Evolutionary conservation across 2,329 filamentous ascomycete genomes (phyloP), one percentile per base, ranked within the genome.

Genomic region (Trichophyton verrucosum): DNA sequence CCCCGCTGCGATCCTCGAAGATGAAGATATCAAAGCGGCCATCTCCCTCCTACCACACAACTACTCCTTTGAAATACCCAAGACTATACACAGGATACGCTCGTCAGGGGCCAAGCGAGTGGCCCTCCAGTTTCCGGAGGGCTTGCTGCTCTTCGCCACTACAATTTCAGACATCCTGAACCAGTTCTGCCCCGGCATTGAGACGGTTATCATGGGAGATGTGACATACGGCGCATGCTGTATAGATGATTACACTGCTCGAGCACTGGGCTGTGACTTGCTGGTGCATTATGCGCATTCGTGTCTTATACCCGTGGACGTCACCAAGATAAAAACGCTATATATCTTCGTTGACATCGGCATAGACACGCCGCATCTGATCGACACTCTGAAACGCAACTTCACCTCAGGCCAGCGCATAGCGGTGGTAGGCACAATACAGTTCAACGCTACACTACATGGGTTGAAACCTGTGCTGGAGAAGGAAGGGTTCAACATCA

Each of bases 311-410:
- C 94, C 94, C 0, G 91, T 97, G 9, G 92, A 95, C 66, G 89
- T 97, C 13, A 99, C 94, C 61, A 89, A 91, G 74, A 97, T 99
- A 70, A 94, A 95, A 73, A 97, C 92, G 0, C 81, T 99, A 0
- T 99, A 99, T 74, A 91, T 99, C 66, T 99, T 99, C 72, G 94
- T 99, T 61, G 91, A 96, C 73, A 99, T 99, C 70, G 89, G 87
- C 74, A 97, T 99, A 72, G 94, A 99, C 74, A 89, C 89, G 0
- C 78, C 84, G 11, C 94, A 99, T 73, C 81, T 99, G 15, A 76
- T 96, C 58, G 87, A 88, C 7, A 94, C 91, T 0, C 80, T 99
- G 55, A 87, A 91, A 70, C 86, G 90, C 64, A 99, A 96, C 71
- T 96, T 97, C 72, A 80, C 85, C 1, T 76, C 86, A 0, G 88